Evolutionary conservation across 2,329 filamentous ascomycete species (phyloP).

Genomic region (Trichophyton simii): DNA sequence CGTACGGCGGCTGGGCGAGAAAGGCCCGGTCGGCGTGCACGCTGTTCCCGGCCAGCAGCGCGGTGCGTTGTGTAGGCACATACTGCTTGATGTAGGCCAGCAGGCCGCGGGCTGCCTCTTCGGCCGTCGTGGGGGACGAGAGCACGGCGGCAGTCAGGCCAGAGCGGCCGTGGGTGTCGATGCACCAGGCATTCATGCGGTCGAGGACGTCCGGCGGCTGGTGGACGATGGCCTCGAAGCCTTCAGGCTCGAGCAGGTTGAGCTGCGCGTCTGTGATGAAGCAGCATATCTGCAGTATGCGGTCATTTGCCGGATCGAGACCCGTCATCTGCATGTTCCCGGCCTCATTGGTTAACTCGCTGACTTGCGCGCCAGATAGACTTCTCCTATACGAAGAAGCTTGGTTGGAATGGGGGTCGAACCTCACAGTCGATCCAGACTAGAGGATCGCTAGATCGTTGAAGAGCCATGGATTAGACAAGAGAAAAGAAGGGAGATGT

Average conservation of each 20-base stretch:
- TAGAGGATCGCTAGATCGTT: constrained; percentile 50
- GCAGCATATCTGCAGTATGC: constrained; percentile 84
- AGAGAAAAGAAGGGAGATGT: neutral
- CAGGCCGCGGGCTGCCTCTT: constrained; percentile 58
- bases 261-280: constrained; percentile 76
- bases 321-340: constrained; percentile 68
- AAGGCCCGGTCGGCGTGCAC: constrained; percentile 85
- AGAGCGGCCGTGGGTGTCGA: constrained; percentile 61
- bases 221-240: constrained; percentile 71
- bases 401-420: constrained; percentile 9
- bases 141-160: constrained; percentile 69
- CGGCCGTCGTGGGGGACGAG: constrained; percentile 57
- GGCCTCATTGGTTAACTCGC: neutral
- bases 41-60: constrained; percentile 77
- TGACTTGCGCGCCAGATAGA: neutral
- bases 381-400: too few species aligned
- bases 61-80: constrained; percentile 54
- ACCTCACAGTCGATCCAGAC: constrained; percentile 80
- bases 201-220: constrained; percentile 58
- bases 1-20: constrained; percentile 61
- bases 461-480: constrained; percentile 27
- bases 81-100: constrained; percentile 64
- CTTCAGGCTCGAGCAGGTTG: constrained; percentile 58
- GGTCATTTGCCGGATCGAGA: constrained; percentile 62
- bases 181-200: constrained; percentile 84